Conservation (phyloP, 2,329 filamentous ascomycete genomes). For the Fusarium gaditjirri region DNA sequence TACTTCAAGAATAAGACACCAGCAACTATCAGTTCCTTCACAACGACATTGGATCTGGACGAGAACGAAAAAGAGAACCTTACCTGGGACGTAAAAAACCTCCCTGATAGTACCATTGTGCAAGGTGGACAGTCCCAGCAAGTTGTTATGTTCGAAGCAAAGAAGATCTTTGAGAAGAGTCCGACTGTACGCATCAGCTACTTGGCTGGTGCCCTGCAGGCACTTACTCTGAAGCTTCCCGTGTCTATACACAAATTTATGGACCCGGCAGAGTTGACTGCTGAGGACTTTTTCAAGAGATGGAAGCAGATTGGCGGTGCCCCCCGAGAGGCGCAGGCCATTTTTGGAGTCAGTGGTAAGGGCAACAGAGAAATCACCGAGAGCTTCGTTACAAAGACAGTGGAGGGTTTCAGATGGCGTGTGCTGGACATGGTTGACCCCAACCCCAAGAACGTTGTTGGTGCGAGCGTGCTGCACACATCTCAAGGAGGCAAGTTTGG, state of each 20-base stretch:
- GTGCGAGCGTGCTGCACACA: slow-evolving; percentile 86
- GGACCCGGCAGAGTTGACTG: slow-evolving; percentile 85
- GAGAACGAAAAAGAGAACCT: slow-evolving; percentile 71
- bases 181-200: slow-evolving; percentile 96
- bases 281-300: slow-evolving; percentile 97
- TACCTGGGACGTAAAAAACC: slow-evolving; percentile 86
- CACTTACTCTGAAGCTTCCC: slow-evolving; percentile 89
- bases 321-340: slow-evolving; percentile 86
- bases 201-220: slow-evolving; percentile 91
- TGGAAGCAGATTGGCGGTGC: slow-evolving; percentile 98
- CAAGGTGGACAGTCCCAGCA: slow-evolving; percentile 86
- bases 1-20: slow-evolving; percentile 97
- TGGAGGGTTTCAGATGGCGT: slow-evolving; percentile 91
- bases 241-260: slow-evolving; percentile 95
- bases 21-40: slow-evolving; percentile 87
- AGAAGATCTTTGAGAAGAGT: slow-evolving; percentile 80
- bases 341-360: slow-evolving; percentile 74
- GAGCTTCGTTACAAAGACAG: slow-evolving; percentile 74
- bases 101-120: slow-evolving; percentile 84
- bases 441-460: slow-evolving; percentile 93
- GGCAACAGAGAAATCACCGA: slow-evolving; percentile 73
- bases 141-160: slow-evolving; percentile 93
- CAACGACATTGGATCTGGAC: slow-evolving; percentile 90
- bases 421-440: slow-evolving; percentile 88
- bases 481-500: slow-evolving; percentile 90